phyloP scores from a whole-genome alignment of 805 yeast genomes.

The Zygosaccharomyces kombuchaensis region DNA sequence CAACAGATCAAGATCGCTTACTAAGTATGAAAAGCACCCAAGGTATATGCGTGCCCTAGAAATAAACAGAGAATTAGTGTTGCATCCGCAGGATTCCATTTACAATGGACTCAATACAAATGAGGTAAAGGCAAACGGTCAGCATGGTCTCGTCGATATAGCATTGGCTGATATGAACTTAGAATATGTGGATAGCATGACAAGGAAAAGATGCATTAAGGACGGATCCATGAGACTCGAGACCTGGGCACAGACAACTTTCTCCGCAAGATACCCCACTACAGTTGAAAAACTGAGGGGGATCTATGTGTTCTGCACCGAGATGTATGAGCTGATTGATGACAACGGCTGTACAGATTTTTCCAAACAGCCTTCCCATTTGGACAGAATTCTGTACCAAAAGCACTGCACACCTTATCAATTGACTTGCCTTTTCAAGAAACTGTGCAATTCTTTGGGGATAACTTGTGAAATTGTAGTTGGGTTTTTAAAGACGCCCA shows the following conservation, averaged over 20 bases:
- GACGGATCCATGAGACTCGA: slow-evolving; percentile 46
- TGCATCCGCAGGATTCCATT: slow-evolving; percentile 56
- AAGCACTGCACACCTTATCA: slow-evolving; percentile 64
- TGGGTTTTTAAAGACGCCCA: slow-evolving; percentile 82
- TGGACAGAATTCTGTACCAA: slow-evolving; percentile 41
- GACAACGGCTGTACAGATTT: slow-evolving; percentile 37
- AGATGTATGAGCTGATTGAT: slow-evolving; percentile 48
- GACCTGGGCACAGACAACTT: slow-evolving; percentile 50
- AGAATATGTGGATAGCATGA: slow-evolving; percentile 43
- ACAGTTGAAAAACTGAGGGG: slow-evolving; percentile 63
- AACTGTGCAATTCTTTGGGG: slow-evolving; percentile 64
- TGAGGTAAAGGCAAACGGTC: slow-evolving; percentile 38
- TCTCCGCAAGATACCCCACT: slow-evolving; percentile 48
- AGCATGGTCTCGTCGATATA: slow-evolving; percentile 30
- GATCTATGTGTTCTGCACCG: slow-evolving; percentile 56
- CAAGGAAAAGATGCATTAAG: slow-evolving; percentile 36
- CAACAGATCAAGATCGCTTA: slow-evolving; percentile 67
- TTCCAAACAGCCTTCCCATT: slow-evolving; percentile 37
- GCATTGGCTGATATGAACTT: slow-evolving; percentile 32
- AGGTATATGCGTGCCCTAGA: slow-evolving; percentile 63
- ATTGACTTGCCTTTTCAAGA: slow-evolving; percentile 69
- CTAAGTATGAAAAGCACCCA: slow-evolving; percentile 61
- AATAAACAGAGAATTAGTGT: slow-evolving; percentile 54
- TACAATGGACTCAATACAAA: slow-evolving; percentile 44
- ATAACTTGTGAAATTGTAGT: slow-evolving; percentile 71